Evolutionary conservation across 805 yeast genomes (phyloP).

Genomic region (Komagataella pseudopastoris): DNA sequence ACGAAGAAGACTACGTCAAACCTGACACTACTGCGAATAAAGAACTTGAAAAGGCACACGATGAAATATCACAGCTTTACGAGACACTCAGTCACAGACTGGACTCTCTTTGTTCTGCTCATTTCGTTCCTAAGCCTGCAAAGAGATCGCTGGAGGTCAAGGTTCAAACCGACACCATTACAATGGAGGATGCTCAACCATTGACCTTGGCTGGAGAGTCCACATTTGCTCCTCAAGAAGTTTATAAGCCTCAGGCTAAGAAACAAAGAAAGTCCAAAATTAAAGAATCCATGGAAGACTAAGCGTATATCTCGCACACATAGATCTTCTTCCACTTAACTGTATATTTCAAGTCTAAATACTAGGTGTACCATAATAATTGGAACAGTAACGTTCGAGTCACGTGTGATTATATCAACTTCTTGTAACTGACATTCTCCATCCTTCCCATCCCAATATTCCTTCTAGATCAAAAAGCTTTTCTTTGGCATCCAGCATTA

Average conservation of each 20-base stretch:
- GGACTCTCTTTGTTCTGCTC: constrained; percentile 89
- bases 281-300: neutral
- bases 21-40: constrained; percentile 28
- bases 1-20: constrained; percentile 73
- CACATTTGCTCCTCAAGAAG: constrained; percentile 89
- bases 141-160: constrained; percentile 70
- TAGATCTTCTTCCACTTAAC: neutral
- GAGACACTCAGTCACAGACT: constrained; percentile 52
- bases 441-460: too few species aligned
- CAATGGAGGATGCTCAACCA: constrained; percentile 97
- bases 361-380: neutral
- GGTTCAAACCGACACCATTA: constrained; percentile 67
- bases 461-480: neutral
- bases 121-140: constrained; percentile 83
- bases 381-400: neutral
- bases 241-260: constrained; percentile 38
- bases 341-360: neutral
- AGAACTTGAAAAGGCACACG: constrained; percentile 59
- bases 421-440: too few species aligned
- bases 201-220: constrained; percentile 59
- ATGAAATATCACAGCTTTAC: constrained; percentile 60
- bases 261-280: constrained; percentile 5
- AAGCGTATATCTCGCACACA: neutral
- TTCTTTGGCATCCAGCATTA: neutral
- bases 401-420: neutral